Evolutionary conservation across 441 rosid species (phyloP), one percentile per base, ranked within the genome.

Genomic region (Euphorbia neoarborescens): DNA sequence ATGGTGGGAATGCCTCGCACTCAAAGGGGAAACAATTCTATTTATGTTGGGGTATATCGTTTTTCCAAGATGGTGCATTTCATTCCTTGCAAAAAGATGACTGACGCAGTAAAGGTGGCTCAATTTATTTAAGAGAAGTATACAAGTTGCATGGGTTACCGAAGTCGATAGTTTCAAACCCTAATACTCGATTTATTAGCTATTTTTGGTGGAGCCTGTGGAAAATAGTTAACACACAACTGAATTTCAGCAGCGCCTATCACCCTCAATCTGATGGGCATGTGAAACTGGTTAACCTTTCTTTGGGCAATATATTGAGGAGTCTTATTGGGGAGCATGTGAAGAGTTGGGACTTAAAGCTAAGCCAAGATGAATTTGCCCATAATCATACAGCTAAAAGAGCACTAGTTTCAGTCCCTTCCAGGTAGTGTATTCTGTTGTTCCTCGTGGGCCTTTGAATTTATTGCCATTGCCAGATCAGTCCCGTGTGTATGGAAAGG

Each of bases 111-210:
- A 4, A 38, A 38, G 44, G 44, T 38, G 44, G 44, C 44, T 38
- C 44, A 38, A 38, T 38, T 5, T 38, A 38, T 38, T 38, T 38
- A 4, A 4, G 44, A 38, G 44, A 38, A 38, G 44, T 38, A n/a
- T n/a, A n/a, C n/a, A n/a, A n/a, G n/a, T n/a, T n/a, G n/a, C n/a
- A n/a, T n/a, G n/a, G n/a, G n/a, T n/a, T n/a, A n/a, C n/a, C n/a
- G n/a, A n/a, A n/a, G n/a, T n/a, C n/a, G n/a, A n/a, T n/a, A n/a
- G n/a, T n/a, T n/a, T n/a, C n/a, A n/a, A n/a, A n/a, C n/a, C n/a
- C n/a, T n/a, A 57, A 72, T 51, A 73, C 44, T 1, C 3, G 13
- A 5, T 74, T 74, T 20, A 42, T 74, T 7, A 61, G 54, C 37
- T 72, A 67, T 4, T 73, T 60, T 50, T 74, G 64, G 56, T 3